phyloP scores from a whole-genome alignment of 2,329 filamentous ascomycete species.

The Basipetospora chlamydospora region DNA sequence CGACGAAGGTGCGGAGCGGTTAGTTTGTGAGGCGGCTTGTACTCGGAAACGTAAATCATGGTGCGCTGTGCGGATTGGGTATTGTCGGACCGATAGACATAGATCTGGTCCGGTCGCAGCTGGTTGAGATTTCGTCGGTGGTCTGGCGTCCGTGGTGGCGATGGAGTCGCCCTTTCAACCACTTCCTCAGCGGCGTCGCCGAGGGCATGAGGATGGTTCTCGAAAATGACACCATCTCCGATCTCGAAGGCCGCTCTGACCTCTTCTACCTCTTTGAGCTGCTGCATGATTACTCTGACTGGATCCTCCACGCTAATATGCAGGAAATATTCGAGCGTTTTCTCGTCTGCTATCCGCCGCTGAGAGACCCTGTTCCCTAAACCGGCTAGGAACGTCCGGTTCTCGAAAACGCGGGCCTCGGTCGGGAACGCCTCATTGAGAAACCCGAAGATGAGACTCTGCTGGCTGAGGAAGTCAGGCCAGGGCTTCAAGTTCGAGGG shows the following conservation, averaged over 20 bases:
- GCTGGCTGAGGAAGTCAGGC: no score
- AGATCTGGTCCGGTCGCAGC: constrained; percentile 20
- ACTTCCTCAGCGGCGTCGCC: neutral
- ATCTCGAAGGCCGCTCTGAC: neutral
- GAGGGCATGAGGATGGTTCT: neutral
- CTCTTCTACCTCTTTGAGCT: neutral
- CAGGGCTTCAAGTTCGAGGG: no score
- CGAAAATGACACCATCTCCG: neutral
- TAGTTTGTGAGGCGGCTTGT: constrained; percentile 33
- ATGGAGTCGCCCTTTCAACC: neutral
- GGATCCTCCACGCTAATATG: neutral
- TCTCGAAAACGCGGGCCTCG: no score
- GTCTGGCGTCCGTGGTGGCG: no score
- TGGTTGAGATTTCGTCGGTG: neutral
- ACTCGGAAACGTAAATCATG: constrained; percentile 23
- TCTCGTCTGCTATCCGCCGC: no score
- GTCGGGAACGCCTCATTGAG: no score
- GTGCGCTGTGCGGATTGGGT: neutral
- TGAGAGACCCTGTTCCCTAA: no score
- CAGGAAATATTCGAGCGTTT: no score
- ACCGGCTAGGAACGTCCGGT: no score
- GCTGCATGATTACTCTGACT: neutral
- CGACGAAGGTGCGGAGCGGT: constrained; percentile 23
- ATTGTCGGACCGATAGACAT: constrained; percentile 11
- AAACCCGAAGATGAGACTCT: no score